Evolutionary conservation across 352 stramenopile species (phyloP).

Genomic region (Globisporangium takayamanum): DNA sequence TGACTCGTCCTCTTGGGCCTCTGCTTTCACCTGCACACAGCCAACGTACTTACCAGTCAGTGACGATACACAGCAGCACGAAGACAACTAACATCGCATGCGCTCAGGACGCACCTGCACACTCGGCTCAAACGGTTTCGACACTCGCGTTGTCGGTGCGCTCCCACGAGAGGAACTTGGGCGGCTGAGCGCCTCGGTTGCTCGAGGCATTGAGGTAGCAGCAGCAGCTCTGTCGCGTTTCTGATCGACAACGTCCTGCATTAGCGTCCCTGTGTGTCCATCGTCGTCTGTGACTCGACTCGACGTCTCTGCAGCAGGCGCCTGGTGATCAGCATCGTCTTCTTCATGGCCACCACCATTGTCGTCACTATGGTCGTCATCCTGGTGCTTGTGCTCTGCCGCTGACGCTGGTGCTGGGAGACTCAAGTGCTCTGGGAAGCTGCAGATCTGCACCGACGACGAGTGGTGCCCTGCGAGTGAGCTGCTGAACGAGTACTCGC

Average conservation of each 20-base stretch:
- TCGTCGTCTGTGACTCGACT: too few species aligned
- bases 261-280: too few species aligned
- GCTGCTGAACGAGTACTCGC: conserved; percentile 57
- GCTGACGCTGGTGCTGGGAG: conserved; percentile 17
- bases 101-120: not conserved
- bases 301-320: conserved; percentile 1
- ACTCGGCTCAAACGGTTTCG: not conserved
- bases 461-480: conserved; percentile 47
- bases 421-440: conserved; percentile 68
- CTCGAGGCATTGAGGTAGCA: not conserved
- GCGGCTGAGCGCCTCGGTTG: not conserved
- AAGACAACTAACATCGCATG: not conserved
- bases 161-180: too few species aligned
- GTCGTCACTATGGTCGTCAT: conserved; percentile 11
- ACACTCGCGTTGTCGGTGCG: too few species aligned
- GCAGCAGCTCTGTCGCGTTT: too few species aligned
- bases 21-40: not conserved
- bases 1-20: not conserved
- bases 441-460: conserved; percentile 46
- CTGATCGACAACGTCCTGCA: too few species aligned
- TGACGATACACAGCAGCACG: not conserved
- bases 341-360: not conserved
- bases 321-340: too few species aligned
- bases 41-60: not conserved
- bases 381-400: conserved; percentile 17